A percentile compares a stretch with the other conserved stretches of the same genome.
These are phyloP conservation scores for Aspergillus mulundensis DNA, from an alignment of 495 filamentous ascomycete species.

Conservation along the genomic window DNA sequence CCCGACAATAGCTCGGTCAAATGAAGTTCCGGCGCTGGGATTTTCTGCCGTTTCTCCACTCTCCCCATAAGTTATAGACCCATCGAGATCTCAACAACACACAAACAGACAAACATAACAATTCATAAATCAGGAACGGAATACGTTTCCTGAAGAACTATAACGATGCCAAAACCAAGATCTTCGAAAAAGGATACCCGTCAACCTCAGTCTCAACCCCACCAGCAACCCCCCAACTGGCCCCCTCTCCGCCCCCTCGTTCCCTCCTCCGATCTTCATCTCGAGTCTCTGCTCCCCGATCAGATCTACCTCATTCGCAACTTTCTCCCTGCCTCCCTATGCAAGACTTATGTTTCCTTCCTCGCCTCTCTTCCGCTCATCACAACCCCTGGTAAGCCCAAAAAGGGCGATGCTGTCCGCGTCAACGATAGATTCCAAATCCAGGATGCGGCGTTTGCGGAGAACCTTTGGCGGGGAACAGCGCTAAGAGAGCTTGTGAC, in stretches of 20 bases:
- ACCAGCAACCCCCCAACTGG: conserved; percentile 52
- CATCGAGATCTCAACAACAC: not conserved
- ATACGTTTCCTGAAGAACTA: not conserved
- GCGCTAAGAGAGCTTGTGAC: conserved; percentile 30
- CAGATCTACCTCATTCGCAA: conserved; percentile 76
- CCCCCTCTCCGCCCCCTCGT: conserved; percentile 70
- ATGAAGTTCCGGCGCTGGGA: conserved; percentile 25
- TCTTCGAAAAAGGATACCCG: conserved; percentile 21
- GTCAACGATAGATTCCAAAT: conserved; percentile 92
- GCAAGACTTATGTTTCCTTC: conserved; percentile 76
- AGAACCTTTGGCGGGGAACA: conserved; percentile 61
- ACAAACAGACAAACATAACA: not conserved
- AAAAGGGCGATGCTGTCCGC: conserved; percentile 76
- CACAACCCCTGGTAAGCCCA: conserved; percentile 81
- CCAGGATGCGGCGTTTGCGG: conserved; percentile 69
- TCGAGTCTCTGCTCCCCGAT: conserved; percentile 52
- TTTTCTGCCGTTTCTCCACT: conserved; percentile 17
- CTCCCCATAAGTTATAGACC: not conserved
- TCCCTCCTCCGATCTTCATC: conserved; percentile 59
- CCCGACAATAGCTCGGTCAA: conserved; percentile 4
- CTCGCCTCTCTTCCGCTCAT: conserved; percentile 68
- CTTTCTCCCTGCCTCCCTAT: conserved; percentile 75
- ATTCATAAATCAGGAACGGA: not conserved
- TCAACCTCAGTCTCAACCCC: conserved; percentile 7
- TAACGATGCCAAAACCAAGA: conserved; percentile 15